Conservation (phyloP, 345 rosid genomes). For the Turnera subulata region DNA sequence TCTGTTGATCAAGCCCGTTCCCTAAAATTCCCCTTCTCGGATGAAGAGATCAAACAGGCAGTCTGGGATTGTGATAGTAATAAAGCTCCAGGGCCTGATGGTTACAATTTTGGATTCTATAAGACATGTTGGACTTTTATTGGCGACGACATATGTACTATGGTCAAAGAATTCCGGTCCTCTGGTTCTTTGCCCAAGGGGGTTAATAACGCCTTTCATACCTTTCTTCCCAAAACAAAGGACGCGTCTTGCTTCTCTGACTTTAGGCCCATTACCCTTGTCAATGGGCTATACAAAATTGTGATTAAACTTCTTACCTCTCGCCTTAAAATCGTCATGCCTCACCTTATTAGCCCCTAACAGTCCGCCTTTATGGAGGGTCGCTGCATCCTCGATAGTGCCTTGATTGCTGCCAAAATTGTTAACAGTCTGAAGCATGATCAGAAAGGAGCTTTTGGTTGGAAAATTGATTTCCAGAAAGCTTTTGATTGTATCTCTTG, state of each 20-base stretch:
- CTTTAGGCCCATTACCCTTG: background rate
- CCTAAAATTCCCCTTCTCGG: background rate
- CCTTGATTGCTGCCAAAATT: background rate
- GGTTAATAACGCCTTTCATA: background rate
- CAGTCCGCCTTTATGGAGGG: background rate
- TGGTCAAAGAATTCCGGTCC: background rate
- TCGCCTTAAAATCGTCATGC: background rate
- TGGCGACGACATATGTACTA: background rate
- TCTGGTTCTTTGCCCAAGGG: background rate
- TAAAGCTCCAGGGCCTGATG: background rate
- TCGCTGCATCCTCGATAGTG: background rate
- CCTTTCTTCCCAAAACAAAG: background rate
- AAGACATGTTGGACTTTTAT: background rate
- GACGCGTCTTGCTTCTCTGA: background rate
- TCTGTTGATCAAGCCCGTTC: background rate
- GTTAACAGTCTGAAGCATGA: background rate
- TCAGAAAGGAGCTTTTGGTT: background rate
- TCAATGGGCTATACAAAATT: background rate
- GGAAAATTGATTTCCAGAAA: no score
- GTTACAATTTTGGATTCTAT: background rate
- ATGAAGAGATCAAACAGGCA: background rate
- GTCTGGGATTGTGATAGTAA: background rate
- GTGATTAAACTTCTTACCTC: background rate
- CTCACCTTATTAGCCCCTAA: background rate
- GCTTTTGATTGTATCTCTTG: no score